Evolutionary conservation across 257 asterid genomes (phyloP), one percentile per base, ranked within the genome.

Genomic region (Anisodus acutangulus): DNA sequence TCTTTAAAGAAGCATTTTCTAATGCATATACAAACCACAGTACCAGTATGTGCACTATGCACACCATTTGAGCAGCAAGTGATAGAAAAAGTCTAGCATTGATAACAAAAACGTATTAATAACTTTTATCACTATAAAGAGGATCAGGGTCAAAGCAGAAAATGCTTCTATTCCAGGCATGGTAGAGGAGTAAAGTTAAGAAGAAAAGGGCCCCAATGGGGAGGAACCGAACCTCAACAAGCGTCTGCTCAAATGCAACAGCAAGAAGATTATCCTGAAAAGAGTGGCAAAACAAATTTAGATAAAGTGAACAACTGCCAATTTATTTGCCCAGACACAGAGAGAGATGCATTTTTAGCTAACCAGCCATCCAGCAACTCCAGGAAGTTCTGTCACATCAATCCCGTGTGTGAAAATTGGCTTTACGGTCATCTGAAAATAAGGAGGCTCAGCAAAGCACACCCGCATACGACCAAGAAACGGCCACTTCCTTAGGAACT

Each of bases 301-400:
- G 66, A 54, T 31, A 2, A 78, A 53, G 49, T 53, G 31, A 64
- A 51, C 62, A 78, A 31, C n/a, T 53, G 47, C 82, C 45, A 17
- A 26, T 1, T 15, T 13, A 78, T 53, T 13, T 53, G 54, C 16
- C 4, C 9, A 31, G 49, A 0, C n/a, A 15, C 3, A 41, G 6
- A 54, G 66, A 15, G 47, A 78, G 66, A 8, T 49, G 76, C 31
- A 11, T 72, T 88, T 87, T 31, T 1, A 17, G 86, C 97, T 89
- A 79, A 97, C 99, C 78, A 97, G 91, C 99, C 99, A 97, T 89
- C 98, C 98, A 83, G 99, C 97, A 53, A 97, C 90, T 62, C 99
- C 99, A 41, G 99, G 99, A 89, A 97, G 92, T 92, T 93, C 98
- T 54, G 99, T 93, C 53, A 97, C 98, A 85, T 97, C 97, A 83